Evolutionary conservation across 179 eudicot genomes (phyloP).

Genomic region (Actinidia arguta): DNA sequence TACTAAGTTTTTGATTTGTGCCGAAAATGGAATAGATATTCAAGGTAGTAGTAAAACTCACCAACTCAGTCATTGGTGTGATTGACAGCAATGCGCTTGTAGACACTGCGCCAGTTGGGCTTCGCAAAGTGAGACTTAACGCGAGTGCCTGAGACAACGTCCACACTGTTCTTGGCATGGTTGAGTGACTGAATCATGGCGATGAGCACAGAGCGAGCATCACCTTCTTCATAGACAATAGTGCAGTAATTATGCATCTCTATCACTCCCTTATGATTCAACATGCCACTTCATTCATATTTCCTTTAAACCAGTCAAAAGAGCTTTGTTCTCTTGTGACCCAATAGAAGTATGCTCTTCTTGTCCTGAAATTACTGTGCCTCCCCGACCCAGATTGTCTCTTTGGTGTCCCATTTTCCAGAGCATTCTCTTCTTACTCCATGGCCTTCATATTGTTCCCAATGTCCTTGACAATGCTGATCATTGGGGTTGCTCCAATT

Average conservation of each 20-base stretch:
- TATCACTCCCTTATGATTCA: slow-evolving; percentile 48
- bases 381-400: slow-evolving; percentile 22
- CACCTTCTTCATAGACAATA: slow-evolving; percentile 62
- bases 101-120: slow-evolving; percentile 64
- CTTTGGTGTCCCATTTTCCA: slow-evolving; percentile 36
- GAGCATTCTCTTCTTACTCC: slow-evolving; percentile 39
- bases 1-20: no score
- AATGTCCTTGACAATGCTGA: slow-evolving; percentile 81
- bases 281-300: slow-evolving; percentile 55
- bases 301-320: slow-evolving; percentile 63
- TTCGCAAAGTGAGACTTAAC: slow-evolving; percentile 64
- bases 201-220: slow-evolving; percentile 59
- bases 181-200: slow-evolving; percentile 58
- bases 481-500: slow-evolving; percentile 97
- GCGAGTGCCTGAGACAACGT: slow-evolving; percentile 61
- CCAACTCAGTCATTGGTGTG: slow-evolving; percentile 49
- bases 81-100: slow-evolving; percentile 55
- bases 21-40: neutral
- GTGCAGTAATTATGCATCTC: slow-evolving; percentile 68
- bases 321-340: slow-evolving; percentile 61
- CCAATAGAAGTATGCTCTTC: slow-evolving; percentile 65
- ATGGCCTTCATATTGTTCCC: slow-evolving; percentile 55
- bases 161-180: slow-evolving; percentile 67
- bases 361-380: slow-evolving; percentile 41
- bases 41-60: slow-evolving; percentile 18